phyloP scores from a whole-genome alignment of 345 rosid genomes.

The Linum usitatissimum region DNA sequence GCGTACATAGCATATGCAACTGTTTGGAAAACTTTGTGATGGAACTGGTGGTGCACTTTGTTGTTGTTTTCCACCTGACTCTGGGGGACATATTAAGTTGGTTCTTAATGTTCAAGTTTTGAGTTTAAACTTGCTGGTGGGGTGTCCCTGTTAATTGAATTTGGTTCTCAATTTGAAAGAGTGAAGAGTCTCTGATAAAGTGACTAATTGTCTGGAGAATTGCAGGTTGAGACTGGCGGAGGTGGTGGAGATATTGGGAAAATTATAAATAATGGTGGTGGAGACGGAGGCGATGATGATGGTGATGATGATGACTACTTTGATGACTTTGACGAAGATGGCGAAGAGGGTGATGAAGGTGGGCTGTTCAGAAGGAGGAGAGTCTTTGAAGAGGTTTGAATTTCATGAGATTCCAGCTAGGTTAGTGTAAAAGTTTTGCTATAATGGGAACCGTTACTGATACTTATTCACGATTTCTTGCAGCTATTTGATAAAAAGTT shows the following conservation, averaged over 20 bases:
- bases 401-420: not conserved
- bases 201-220: conserved; percentile 19
- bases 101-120: not conserved
- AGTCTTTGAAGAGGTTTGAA: conserved; percentile 72
- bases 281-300: conserved; percentile 92
- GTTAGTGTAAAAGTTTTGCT: not conserved
- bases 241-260: conserved; percentile 95
- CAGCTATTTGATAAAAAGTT: conserved; percentile 92
- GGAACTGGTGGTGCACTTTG: not conserved
- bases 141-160: not conserved
- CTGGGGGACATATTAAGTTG: not conserved
- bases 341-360: conserved; percentile 80
- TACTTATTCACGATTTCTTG: conserved; percentile 13
- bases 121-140: not conserved
- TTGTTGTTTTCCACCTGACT: not conserved
- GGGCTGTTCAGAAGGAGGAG: conserved; percentile 78
- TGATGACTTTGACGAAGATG: conserved; percentile 74
- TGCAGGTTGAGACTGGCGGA: conserved; percentile 76
- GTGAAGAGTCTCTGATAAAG: conserved; percentile 4
- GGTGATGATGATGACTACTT: conserved; percentile 94
- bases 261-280: conserved; percentile 73
- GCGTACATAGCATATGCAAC: not conserved
- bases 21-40: not conserved
- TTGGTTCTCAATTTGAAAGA: too few relatives aligned
- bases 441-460: not conserved